Conservation (phyloP, 75 land plant genomes). For the Pseudotsuga menziesii region DNA sequence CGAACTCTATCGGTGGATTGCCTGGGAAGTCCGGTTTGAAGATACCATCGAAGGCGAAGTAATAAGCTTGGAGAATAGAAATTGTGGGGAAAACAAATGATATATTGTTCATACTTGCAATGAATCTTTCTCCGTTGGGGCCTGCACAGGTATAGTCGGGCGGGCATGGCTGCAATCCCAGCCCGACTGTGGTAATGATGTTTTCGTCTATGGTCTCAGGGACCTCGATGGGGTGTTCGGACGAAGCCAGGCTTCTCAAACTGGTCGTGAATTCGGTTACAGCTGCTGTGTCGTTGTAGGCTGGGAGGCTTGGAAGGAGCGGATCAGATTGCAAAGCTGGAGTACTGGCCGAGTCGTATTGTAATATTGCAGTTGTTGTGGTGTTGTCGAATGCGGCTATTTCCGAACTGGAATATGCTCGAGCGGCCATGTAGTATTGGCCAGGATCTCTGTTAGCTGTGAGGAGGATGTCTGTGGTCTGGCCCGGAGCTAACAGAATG, state of each 20-base stretch:
- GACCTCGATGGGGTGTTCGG: constrained; percentile 38
- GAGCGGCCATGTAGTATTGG: constrained; percentile 7
- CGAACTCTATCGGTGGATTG: neutral
- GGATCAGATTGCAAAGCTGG: neutral
- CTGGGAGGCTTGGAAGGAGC: constrained; percentile 45
- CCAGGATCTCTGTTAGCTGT: constrained; percentile 12
- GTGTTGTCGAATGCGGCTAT: neutral
- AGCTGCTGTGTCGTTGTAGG: constrained; percentile 37
- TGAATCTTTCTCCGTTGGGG: neutral
- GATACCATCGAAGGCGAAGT: neutral
- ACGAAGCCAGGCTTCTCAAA: constrained; percentile 33
- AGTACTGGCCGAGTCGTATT: neutral
- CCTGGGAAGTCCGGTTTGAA: neutral
- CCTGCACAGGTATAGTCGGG: neutral
- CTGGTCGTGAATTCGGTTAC: constrained; percentile 18
- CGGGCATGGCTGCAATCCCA: constrained; percentile 42
- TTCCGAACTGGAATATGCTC: neutral
- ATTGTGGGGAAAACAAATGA: neutral
- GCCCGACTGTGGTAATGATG: constrained; percentile 66
- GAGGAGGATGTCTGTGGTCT: constrained; percentile 27
- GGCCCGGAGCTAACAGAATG: constrained; percentile 27
- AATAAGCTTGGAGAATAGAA: constrained; percentile 10
- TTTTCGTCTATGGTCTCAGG: constrained; percentile 36
- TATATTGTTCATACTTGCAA: constrained; percentile 12
- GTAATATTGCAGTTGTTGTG: neutral